A percentile compares a stretch with the other conserved stretches of the same genome.
Conservation (phyloP, 306 rosid genomes). For the Cyclanthera cordifolia region DNA sequence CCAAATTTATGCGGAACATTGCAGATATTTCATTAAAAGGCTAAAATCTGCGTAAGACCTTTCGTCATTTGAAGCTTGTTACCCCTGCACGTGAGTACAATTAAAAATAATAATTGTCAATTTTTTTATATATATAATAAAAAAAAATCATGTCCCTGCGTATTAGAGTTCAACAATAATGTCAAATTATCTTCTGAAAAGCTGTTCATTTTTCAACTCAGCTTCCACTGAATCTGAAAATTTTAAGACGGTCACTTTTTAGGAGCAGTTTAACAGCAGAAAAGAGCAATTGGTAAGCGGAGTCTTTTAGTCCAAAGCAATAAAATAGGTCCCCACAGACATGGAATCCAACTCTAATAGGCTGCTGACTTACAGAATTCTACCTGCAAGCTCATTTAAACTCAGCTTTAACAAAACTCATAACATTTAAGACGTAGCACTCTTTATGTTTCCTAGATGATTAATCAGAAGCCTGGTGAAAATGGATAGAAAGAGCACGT, state of each 20-base stretch:
- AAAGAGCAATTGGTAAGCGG: background rate
- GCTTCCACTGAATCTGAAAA: background rate
- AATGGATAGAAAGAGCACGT: background rate
- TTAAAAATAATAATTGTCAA: too few species aligned
- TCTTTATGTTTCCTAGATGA: background rate
- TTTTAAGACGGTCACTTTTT: background rate
- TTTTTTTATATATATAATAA: too few species aligned
- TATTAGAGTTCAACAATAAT: background rate
- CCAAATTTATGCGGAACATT: conserved; percentile 25
- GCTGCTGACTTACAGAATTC: background rate
- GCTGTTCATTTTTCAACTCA: background rate
- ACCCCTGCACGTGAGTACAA: background rate
- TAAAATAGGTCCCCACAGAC: background rate
- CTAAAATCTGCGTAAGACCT: background rate
- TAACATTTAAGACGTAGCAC: background rate
- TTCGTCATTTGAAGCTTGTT: background rate
- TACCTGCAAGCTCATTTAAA: background rate
- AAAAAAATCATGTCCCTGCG: too few species aligned
- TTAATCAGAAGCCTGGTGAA: background rate
- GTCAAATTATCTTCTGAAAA: background rate
- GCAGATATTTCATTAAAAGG: conserved; percentile 39
- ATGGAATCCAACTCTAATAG: background rate
- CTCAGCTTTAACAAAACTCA: background rate
- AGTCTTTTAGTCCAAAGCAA: background rate
- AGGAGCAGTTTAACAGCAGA: background rate